Conservation (phyloP, 2,329 filamentous ascomycete species). For the Neonectria magnoliae region DNA sequence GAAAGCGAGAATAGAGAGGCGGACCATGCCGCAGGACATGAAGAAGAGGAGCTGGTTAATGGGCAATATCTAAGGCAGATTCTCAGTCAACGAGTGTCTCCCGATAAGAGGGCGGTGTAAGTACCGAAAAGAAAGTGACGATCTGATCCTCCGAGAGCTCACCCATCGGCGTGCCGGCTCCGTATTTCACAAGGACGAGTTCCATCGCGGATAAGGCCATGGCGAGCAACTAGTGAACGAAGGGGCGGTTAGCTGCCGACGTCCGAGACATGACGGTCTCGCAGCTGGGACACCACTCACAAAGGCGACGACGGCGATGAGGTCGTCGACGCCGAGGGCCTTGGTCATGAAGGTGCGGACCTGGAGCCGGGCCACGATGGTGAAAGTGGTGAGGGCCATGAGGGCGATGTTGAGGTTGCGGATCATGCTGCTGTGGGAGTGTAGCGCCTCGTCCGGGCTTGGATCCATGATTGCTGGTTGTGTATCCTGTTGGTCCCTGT, state of each 20-base stretch:
- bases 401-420: slow-evolving; percentile 34
- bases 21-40: slow-evolving; percentile 32
- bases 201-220: slow-evolving; percentile 30
- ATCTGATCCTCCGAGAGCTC: slow-evolving; percentile 24
- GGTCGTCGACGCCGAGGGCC: slow-evolving; percentile 35
- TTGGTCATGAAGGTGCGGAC: slow-evolving; percentile 33
- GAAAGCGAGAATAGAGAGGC: slow-evolving; percentile 36
- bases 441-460: background rate
- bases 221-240: slow-evolving; percentile 20
- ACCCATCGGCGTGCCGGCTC: slow-evolving; percentile 30
- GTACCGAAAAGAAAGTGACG: slow-evolving; percentile 32
- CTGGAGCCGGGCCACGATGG: slow-evolving; percentile 33
- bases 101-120: background rate
- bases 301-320: slow-evolving; percentile 33
- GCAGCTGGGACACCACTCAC: slow-evolving; percentile 18
- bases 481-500: background rate
- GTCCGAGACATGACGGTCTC: background rate
- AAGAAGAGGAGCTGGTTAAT: slow-evolving; percentile 35
- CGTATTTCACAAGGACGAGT: slow-evolving; percentile 28
- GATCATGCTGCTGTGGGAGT: slow-evolving; percentile 25
- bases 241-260: slow-evolving; percentile 6
- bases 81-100: background rate
- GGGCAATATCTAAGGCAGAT: slow-evolving; percentile 20
- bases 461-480: slow-evolving; percentile 2
- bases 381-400: slow-evolving; percentile 31